Conservation (phyloP, 495 filamentous ascomycete species). For the Cetradonia linearis region DNA sequence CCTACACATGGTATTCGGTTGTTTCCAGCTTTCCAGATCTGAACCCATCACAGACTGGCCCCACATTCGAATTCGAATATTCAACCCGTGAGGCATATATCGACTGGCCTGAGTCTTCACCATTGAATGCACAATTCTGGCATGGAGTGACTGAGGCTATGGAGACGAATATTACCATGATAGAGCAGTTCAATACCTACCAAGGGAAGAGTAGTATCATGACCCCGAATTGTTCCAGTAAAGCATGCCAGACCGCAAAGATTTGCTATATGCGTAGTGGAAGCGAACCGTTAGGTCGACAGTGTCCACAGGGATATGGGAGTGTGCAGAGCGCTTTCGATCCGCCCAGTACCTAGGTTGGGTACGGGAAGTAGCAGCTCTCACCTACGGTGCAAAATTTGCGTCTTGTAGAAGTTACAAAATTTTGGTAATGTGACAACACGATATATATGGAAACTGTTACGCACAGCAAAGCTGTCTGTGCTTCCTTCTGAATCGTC, state of each 20-base stretch:
- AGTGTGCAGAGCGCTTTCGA: slow-evolving; percentile 23
- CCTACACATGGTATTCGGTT: slow-evolving; percentile 44
- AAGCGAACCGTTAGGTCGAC: slow-evolving; percentile 39
- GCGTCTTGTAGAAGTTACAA: neutral
- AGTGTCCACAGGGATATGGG: slow-evolving; percentile 41
- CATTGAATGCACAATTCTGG: slow-evolving; percentile 50
- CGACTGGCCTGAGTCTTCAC: slow-evolving; percentile 38
- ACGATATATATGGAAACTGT: neutral
- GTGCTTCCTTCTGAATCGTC: neutral
- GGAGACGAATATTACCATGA: slow-evolving; percentile 41
- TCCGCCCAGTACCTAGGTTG: neutral
- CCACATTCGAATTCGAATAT: slow-evolving; percentile 44
- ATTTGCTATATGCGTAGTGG: slow-evolving; percentile 53
- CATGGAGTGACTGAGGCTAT: slow-evolving; percentile 49
- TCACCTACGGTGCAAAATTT: neutral
- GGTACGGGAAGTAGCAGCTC: neutral
- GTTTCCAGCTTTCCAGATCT: slow-evolving; percentile 36
- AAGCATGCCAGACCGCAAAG: slow-evolving; percentile 42
- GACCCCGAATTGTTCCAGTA: slow-evolving; percentile 43
- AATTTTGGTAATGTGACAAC: neutral
- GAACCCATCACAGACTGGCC: slow-evolving; percentile 28
- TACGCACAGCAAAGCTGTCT: neutral
- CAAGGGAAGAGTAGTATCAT: slow-evolving; percentile 44
- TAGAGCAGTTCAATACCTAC: slow-evolving; percentile 41
- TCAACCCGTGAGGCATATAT: slow-evolving; percentile 45